Evolutionary conservation across 768 basidiomycete genomes (phyloP).

Genomic region (Suillus paluster): DNA sequence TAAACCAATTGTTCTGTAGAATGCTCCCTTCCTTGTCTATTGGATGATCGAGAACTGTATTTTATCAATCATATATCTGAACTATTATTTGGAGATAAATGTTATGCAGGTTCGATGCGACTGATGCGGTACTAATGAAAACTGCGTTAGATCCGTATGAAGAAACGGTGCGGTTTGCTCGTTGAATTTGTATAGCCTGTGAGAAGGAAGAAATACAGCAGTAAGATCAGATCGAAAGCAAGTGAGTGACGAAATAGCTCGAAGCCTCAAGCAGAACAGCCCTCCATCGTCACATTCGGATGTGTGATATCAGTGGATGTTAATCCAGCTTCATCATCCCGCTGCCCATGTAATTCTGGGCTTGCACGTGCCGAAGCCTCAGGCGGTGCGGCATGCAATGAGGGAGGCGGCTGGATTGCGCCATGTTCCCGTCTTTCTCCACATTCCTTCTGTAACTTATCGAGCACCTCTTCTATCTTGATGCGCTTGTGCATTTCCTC

Average conservation of each 20-base stretch:
- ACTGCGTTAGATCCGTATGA: not conserved
- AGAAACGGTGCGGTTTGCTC: not conserved
- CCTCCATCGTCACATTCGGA: not conserved
- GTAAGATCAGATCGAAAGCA: not conserved
- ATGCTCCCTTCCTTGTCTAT: conserved; percentile 19
- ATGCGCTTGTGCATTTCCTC: conserved; percentile 37
- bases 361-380: not conserved
- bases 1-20: conserved; percentile 24
- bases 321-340: not conserved
- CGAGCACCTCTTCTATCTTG: conserved; percentile 31
- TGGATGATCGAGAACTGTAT: conserved; percentile 6
- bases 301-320: not conserved
- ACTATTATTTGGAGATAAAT: conserved; percentile 1
- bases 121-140: not conserved
- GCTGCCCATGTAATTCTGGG: not conserved
- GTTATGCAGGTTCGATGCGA: not conserved
- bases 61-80: conserved; percentile 7
- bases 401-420: not conserved
- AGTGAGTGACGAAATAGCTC: not conserved
- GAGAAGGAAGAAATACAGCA: not conserved
- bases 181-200: not conserved
- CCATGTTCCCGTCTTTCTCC: conserved; percentile 4
- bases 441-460: conserved; percentile 19
- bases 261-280: not conserved
- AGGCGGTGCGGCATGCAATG: not conserved